A percentile compares a stretch with the other conserved stretches of the same genome.
These are phyloP conservation scores for Dimargaris cristalligena DNA, from an alignment of 192 early-diverging fungal genomes.

Conservation along the genomic window DNA sequence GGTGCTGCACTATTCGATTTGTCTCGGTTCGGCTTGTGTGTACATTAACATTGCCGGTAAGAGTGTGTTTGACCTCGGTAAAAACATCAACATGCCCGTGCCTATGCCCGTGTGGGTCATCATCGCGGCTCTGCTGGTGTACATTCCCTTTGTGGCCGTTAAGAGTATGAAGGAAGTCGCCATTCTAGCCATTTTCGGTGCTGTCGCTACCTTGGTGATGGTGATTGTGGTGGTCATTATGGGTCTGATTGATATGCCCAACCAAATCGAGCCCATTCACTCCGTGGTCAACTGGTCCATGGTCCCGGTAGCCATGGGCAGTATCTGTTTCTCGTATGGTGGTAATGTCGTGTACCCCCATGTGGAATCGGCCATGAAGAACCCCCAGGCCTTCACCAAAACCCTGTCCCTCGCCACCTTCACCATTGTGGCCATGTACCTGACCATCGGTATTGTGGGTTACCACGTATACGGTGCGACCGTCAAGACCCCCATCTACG, in stretches of 20 bases:
- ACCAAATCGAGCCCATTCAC: neutral
- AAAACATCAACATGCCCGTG: conserved; percentile 21
- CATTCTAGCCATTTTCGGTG: conserved; percentile 45
- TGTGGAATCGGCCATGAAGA: conserved; percentile 54
- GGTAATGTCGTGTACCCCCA: conserved; percentile 72
- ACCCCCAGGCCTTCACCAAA: conserved; percentile 47
- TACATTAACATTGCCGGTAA: conserved; percentile 54
- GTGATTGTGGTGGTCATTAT: conserved; percentile 41
- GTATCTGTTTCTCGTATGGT: conserved; percentile 52
- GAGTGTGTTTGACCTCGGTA: conserved; percentile 38
- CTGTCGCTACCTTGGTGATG: conserved; percentile 45
- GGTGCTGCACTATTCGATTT: conserved; percentile 41
- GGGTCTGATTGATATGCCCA: conserved; percentile 22
- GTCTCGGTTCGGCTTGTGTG: conserved; percentile 44
- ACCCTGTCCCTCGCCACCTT: conserved; percentile 38
- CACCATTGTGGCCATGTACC: conserved; percentile 44
- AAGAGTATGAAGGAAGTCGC: conserved; percentile 68
- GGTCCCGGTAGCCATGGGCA: conserved; percentile 49
- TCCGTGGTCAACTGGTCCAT: neutral
- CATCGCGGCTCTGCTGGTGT: conserved; percentile 35
- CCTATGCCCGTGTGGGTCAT: conserved; percentile 38
- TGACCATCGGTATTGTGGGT: conserved; percentile 45
- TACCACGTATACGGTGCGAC: conserved; percentile 53
- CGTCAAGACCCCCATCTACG: conserved; percentile 43
- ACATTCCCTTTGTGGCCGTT: conserved; percentile 45